Evolutionary conservation across 768 basidiomycete genomes (phyloP).

Genomic region (Exidia glandulosa): DNA sequence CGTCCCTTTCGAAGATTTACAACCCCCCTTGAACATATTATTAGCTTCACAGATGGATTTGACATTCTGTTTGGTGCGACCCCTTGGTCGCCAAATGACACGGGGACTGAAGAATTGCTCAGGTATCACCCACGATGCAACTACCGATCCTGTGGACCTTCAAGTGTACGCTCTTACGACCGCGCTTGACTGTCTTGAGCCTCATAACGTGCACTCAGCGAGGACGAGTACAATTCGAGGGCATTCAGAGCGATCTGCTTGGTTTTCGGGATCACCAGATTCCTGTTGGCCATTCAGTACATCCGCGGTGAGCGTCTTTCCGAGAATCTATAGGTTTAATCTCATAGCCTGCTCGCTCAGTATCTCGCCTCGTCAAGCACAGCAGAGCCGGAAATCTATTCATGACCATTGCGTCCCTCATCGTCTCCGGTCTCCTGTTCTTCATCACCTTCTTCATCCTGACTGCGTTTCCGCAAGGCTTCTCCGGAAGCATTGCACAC

Average conservation of each 20-base stretch:
- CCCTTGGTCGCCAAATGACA: background rate
- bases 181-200: background rate
- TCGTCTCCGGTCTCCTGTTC: background rate
- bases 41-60: background rate
- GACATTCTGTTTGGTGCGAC: background rate
- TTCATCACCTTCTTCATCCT: background rate
- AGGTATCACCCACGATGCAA: background rate
- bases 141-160: background rate
- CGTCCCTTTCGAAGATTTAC: background rate
- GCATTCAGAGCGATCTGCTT: background rate
- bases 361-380: background rate
- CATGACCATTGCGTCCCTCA: background rate
- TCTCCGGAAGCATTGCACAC: background rate
- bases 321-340: background rate
- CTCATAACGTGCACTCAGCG: background rate
- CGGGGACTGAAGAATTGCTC: background rate
- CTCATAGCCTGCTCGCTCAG: background rate
- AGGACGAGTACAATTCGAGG: background rate
- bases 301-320: background rate
- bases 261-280: background rate
- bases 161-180: background rate
- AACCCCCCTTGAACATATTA: background rate
- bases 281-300: background rate
- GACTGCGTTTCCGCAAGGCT: background rate
- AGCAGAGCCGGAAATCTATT: background rate